phyloP scores from a whole-genome alignment of 148 eudicot genomes.

The Rhododendron ovatum region DNA sequence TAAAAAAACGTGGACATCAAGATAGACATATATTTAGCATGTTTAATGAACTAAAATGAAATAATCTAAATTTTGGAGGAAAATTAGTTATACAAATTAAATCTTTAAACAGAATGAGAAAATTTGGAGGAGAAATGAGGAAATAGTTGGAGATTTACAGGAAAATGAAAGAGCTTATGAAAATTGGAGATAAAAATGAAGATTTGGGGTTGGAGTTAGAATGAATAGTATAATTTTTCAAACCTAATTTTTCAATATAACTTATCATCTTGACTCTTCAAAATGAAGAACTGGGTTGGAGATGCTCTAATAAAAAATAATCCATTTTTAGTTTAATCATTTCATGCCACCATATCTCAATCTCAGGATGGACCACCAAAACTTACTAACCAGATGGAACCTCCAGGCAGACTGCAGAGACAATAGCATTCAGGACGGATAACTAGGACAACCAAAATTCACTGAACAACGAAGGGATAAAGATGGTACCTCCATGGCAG shows the following conservation, averaged over 20 bases:
- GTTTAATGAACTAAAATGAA: not conserved
- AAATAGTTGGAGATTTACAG: not conserved
- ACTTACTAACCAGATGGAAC: constrained; percentile 24
- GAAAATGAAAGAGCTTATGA: not conserved
- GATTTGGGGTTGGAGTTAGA: not conserved
- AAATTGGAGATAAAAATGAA: not conserved
- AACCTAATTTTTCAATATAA: not conserved
- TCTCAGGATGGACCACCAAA: not conserved
- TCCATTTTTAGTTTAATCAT: not conserved
- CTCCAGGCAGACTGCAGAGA: constrained; percentile 96
- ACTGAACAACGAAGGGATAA: not conserved
- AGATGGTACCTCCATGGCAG: constrained; percentile 90
- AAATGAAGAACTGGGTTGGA: not conserved
- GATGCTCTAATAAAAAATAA: not conserved
- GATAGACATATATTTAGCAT: not conserved
- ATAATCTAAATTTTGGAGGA: not conserved
- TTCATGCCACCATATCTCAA: not conserved
- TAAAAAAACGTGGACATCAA: not conserved
- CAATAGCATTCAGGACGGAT: constrained; percentile 56
- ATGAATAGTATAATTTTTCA: not conserved
- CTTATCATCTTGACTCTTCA: not conserved
- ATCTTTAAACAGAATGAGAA: not conserved
- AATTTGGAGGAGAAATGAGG: not conserved
- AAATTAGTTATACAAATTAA: not conserved
- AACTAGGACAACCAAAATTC: constrained; percentile 53